Base-by-base conservation (phyloP, 192 early-diverging fungal species). In the Coemansia furcata region DNA sequence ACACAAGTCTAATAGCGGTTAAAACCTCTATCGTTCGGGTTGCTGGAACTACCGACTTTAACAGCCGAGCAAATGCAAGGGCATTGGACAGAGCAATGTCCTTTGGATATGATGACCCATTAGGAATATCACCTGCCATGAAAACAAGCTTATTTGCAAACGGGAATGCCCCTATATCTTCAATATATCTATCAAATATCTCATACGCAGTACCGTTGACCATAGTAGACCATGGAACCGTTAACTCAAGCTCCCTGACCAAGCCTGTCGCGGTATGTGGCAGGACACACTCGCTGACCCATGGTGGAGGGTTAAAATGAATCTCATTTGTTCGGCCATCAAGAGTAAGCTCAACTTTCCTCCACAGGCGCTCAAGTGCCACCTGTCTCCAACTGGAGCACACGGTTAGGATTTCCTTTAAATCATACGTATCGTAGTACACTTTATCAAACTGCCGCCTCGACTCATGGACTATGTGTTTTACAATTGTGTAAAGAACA, bases 351-450 rank as follows among this genome's bases (percentile, higher is more conserved):
- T 38, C n/a, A 4, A 60, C 2, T 10, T 36, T 33, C 6, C 21
- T 21, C 58, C 58, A 60, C 33, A 38, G 19, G 11, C 36, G n/a
- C 19, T 38, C 36, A 23, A 38, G 58, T 35, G 58, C 21, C 4
- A 8, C 58, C 32, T 60, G 36, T 2, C 58, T 35, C 58, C 58
- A 60, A 23, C 35, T 21, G n/a, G 35, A 60, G 35, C 58, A 38
- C 35, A 39, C 58, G 12, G 35, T 21, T 15, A 19, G 58, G 19
- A 60, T 62, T 43, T 62, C 54, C 15, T 69, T 42, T 46, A 49
- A 30, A 44, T 17, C 26, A 33, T 19, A 26, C 32, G 26, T 15
- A 10, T 14, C n/a, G 29, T 35, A 33, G 39, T 35, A 21, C 38
- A 33, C 17, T 57, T 7, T 29, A 26, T 39, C 35, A 30, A 14